Conservation (phyloP, 2,329 filamentous ascomycete genomes). For the Trichoderma semiorbis region DNA sequence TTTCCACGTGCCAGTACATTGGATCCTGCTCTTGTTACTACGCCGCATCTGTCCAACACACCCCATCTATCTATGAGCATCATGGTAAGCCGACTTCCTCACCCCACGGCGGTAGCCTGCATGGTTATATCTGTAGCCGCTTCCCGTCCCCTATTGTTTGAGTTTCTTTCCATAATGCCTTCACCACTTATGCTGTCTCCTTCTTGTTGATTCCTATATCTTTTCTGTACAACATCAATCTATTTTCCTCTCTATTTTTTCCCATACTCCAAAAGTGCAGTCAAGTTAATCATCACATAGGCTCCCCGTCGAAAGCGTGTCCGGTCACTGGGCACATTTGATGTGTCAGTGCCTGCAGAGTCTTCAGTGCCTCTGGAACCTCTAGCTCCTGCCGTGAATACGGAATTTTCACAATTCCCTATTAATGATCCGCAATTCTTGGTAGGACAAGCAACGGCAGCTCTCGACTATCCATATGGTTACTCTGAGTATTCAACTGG, state of each 20-base stretch:
- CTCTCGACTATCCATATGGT: slow-evolving; percentile 28
- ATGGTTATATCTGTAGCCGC: slow-evolving; percentile 42
- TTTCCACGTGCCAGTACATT: slow-evolving; percentile 38
- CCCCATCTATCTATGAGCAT: slow-evolving; percentile 40
- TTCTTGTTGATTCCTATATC: not conserved
- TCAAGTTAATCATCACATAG: slow-evolving; percentile 39
- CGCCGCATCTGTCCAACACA: slow-evolving; percentile 35
- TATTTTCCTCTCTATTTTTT: not conserved
- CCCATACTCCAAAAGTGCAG: slow-evolving; percentile 25
- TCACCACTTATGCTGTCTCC: not conserved
- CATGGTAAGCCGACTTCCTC: slow-evolving; percentile 48
- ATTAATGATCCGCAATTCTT: slow-evolving; percentile 27
- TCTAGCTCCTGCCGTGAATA: slow-evolving; percentile 23
- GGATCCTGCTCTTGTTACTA: slow-evolving; percentile 30
- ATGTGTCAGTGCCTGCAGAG: slow-evolving; percentile 23
- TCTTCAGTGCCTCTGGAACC: slow-evolving; percentile 21
- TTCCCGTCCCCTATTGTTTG: slow-evolving; percentile 28
- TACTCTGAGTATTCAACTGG: not conserved
- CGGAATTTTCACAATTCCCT: slow-evolving; percentile 26
- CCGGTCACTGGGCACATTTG: slow-evolving; percentile 27
- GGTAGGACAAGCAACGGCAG: slow-evolving; percentile 28
- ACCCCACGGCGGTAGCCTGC: slow-evolving; percentile 40
- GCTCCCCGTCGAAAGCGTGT: slow-evolving; percentile 31
- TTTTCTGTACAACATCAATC: not conserved
- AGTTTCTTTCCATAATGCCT: slow-evolving; percentile 18